These are phyloP conservation scores for Ceratocystis colombiana DNA, from an alignment of 2,329 filamentous ascomycete genomes.

Conservation along the genomic window DNA sequence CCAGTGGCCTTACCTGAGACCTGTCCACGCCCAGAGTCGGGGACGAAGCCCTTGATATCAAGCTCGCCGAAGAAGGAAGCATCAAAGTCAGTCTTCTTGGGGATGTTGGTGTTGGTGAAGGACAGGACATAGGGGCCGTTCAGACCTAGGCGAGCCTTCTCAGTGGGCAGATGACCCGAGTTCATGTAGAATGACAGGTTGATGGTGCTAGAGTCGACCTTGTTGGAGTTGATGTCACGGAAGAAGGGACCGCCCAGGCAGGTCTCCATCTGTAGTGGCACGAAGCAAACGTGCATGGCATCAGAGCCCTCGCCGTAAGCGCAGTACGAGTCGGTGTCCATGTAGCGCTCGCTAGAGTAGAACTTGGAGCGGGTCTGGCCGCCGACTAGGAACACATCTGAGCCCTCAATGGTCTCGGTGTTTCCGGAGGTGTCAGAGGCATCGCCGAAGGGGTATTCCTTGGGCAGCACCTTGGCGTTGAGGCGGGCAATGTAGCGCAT, in stretches of 20 bases:
- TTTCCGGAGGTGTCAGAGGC: slow-evolving; percentile 47
- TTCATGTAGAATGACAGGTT: slow-evolving; percentile 61
- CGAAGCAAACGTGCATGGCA: slow-evolving; percentile 50
- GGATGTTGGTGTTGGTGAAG: slow-evolving; percentile 50
- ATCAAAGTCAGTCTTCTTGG: slow-evolving; percentile 40
- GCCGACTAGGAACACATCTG: slow-evolving; percentile 48
- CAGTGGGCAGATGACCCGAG: slow-evolving; percentile 53
- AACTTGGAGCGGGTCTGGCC: slow-evolving; percentile 60
- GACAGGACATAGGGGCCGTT: slow-evolving; percentile 55
- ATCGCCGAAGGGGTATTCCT: slow-evolving; percentile 44
- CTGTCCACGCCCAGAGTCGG: slow-evolving; percentile 45
- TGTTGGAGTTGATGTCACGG: slow-evolving; percentile 56
- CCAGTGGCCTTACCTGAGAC: slow-evolving; percentile 53
- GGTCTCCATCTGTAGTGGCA: slow-evolving; percentile 47
- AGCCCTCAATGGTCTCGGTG: slow-evolving; percentile 46
- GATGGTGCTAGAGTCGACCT: slow-evolving; percentile 43
- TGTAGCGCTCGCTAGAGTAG: slow-evolving; percentile 59
- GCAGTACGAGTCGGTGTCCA: slow-evolving; percentile 56
- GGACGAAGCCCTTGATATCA: slow-evolving; percentile 47
- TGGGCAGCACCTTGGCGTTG: slow-evolving; percentile 40
- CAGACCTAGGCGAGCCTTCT: slow-evolving; percentile 51
- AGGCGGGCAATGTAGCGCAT: slow-evolving; percentile 55
- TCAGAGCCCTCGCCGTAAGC: slow-evolving; percentile 41
- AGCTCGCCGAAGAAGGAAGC: slow-evolving; percentile 51
- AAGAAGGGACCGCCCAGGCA: slow-evolving; percentile 58